Evolutionary conservation across 441 rosid species (phyloP), one percentile per base, ranked within the genome.

Genomic region (Adansonia madagascariensis): DNA sequence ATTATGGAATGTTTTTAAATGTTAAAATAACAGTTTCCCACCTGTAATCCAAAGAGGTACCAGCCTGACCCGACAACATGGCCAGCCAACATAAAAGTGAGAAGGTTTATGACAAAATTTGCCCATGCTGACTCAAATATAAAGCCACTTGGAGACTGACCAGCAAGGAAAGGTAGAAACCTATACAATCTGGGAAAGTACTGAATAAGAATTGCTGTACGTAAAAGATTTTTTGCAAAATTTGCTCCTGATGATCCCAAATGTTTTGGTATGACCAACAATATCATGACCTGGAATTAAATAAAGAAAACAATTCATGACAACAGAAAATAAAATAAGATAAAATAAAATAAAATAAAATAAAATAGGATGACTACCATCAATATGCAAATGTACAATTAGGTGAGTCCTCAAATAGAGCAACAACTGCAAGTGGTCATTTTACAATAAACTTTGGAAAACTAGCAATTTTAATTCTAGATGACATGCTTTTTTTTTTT

Each of bases 11-110:
- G 44, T 66, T 52, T 52, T 49, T 72, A 10, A 46, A 61, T 39
- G 44, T 61, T 67, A 77, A 50, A 71, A 76, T 64, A 55, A 62
- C 31, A 22, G 74, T 62, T 20, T 31, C 84, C 44, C 68, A 91
- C 99, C 98, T 92, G 99, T 56, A 95, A 86, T 50, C 98, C 98
- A 8, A 92, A 77, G 82, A 93, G 95, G 79, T 95, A 95, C 99
- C 99, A 95, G 81, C 87, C 78, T 27, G 97, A 90, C 46, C 99
- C 98, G 76, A 95, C 86, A 67, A 88, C 81, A 78, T 93, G 99
- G 71, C 97, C 95, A 75, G 95, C 77, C 81, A 95, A 80, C 79
- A 93, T 75, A 81, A 89, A 93, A 52, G 89, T 90, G 82, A 92
- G 90, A 77, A 92, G 92, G 83, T 95, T 93, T 56, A 95, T 91